Conservation (phyloP, 306 rosid species). For the Prunus fruticosa region DNA sequence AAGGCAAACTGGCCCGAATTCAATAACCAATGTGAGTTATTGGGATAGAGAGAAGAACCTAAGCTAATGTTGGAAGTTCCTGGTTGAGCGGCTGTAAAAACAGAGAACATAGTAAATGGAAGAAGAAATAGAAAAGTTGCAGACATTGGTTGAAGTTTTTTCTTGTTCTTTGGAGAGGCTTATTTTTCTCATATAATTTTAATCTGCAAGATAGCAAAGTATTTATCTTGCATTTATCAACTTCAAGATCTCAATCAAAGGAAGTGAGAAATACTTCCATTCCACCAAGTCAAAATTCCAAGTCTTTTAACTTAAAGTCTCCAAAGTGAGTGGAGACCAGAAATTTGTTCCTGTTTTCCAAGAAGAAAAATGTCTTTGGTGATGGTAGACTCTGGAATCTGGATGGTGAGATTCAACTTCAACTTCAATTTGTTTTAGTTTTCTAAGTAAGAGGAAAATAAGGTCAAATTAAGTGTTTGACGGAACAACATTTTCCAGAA, state of each 20-base stretch:
- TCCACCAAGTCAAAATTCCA: not conserved
- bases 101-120: not conserved
- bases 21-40: not conserved
- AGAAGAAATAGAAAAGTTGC: constrained; percentile 4
- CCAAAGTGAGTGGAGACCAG: not conserved
- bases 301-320: not conserved
- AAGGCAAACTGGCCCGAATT: constrained; percentile 33
- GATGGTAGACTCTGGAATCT: not conserved
- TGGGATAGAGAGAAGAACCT: constrained; percentile 6
- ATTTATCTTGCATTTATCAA: not conserved
- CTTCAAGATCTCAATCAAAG: not conserved
- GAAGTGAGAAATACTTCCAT: not conserved
- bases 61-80: not conserved
- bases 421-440: not conserved
- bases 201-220: too few relatives aligned
- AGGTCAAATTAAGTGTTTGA: not conserved
- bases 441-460: not conserved
- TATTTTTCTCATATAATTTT: not conserved
- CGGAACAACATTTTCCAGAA: too few relatives aligned
- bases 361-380: not conserved
- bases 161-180: not conserved
- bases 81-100: not conserved
- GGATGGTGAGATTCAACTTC: not conserved
- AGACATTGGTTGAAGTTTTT: not conserved
- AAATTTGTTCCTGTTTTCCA: not conserved